Evolutionary conservation across 176 grass and related monocot genomes (phyloP).

Genomic region (Aegilops tauschii): DNA sequence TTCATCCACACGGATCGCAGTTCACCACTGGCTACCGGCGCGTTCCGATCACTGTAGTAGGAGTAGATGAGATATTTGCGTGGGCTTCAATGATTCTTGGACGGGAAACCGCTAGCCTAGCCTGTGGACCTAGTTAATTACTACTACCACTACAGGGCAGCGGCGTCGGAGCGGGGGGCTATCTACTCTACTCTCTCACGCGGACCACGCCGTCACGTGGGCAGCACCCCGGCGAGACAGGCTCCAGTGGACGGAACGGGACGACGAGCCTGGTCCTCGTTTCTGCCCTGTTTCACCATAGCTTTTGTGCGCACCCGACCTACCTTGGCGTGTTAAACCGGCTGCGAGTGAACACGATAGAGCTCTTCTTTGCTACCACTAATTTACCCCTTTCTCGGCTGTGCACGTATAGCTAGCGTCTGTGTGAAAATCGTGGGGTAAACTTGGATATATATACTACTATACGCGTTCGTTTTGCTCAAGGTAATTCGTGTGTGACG

Average conservation of each 20-base stretch:
- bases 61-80: constrained; percentile 19
- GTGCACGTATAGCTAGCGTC: too few relatives aligned
- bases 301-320: not conserved
- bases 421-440: not conserved
- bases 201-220: constrained; percentile 53
- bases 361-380: not conserved
- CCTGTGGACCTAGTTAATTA: constrained; percentile 32
- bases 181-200: not conserved
- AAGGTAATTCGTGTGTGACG: not conserved
- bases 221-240: constrained; percentile 24
- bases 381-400: not conserved
- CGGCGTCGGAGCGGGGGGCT: not conserved
- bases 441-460: not conserved
- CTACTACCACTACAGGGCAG: not conserved
- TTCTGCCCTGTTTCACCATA: constrained; percentile 17
- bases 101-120: constrained; percentile 32
- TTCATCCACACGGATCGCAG: not conserved
- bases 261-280: constrained; percentile 30
- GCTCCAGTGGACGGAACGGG: not conserved
- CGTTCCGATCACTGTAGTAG: not conserved
- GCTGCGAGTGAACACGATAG: not conserved
- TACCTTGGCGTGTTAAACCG: not conserved
- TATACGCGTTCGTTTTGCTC: too few relatives aligned
- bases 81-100: constrained; percentile 24
- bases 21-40: not conserved